Evolutionary conservation across 495 filamentous ascomycete genomes (phyloP).

Genomic region (Penicillium chermesinum): DNA sequence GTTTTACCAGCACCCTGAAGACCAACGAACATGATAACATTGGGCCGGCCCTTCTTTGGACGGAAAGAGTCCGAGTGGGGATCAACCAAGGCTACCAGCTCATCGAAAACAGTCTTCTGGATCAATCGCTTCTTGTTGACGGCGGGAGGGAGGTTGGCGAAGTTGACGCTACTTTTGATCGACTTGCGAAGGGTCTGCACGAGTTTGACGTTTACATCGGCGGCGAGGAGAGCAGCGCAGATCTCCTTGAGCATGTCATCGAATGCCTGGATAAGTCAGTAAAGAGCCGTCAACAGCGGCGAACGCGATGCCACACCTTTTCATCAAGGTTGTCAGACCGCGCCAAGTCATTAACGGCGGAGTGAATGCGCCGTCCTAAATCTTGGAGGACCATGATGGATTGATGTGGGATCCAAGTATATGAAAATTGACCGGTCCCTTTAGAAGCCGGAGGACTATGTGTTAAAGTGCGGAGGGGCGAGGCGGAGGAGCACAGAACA

Average conservation of each 20-base stretch:
- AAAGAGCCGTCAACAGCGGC: background rate
- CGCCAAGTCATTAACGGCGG: constrained; percentile 90
- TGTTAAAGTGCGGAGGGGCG: constrained; percentile 19
- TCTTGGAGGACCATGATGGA: constrained; percentile 93
- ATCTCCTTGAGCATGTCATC: constrained; percentile 98
- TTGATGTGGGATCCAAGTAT: constrained; percentile 3
- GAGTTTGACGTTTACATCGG: constrained; percentile 95
- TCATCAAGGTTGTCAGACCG: constrained; percentile 89
- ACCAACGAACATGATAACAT: constrained; percentile 99
- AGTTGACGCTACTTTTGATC: constrained; percentile 85
- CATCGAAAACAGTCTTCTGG: constrained; percentile 96
- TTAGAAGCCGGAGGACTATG: background rate
- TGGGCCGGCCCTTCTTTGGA: constrained; percentile 91
- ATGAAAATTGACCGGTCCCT: constrained; percentile 5
- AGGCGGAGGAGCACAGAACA: constrained; percentile 20
- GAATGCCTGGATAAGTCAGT: constrained; percentile 62
- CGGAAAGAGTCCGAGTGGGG: constrained; percentile 95
- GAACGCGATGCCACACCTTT: constrained; percentile 57
- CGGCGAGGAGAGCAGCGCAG: constrained; percentile 84
- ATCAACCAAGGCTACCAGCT: constrained; percentile 91
- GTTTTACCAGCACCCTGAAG: constrained; percentile 97
- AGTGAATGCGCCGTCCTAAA: constrained; percentile 95
- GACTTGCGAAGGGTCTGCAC: constrained; percentile 88
- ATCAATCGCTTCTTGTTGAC: constrained; percentile 98
- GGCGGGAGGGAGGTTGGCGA: constrained; percentile 78